Base-by-base conservation (phyloP, 805 yeast species). In the Groenewaldozyma salmanticensis region DNA sequence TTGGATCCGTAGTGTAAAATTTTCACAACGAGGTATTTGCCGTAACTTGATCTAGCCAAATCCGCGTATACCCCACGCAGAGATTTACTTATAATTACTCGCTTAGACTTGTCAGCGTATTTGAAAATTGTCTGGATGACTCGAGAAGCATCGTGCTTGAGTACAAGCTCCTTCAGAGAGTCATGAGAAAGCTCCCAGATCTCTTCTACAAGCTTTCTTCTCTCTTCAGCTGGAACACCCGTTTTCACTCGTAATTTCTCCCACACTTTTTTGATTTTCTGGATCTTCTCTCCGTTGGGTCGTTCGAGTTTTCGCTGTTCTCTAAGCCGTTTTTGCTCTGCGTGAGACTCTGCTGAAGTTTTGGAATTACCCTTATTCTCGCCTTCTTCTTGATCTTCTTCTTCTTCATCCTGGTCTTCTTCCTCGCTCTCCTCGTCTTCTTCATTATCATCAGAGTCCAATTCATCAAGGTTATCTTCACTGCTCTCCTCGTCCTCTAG, bases 141-240 rank as follows among this genome's bases (percentile, higher is more conserved):
- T 66, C 98, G 76, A 19, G 96, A 85, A 6, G 96, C 90, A 68
- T 90, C 97, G 59, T 90, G 98, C 67, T 92, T 87, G 66, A 90
- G 62, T 27, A 90, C 96, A 50, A 90, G 71, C 54, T 90, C 96
- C 47, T 75, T 74, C 42, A 87, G 72, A 39, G 79, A 77, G 54
- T 81, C 86, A 53, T 81, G 75, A 38, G 94, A 69, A 46, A 85
- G 70, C 19, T 72, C 79, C 95, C 96, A 88, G 35, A 84, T 77
- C 63, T 88, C 90, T 52, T 81, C 72, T 52, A 88, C 77, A 39
- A 87, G 67, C 61, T 81, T 80, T 48, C 79, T 81, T 60, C 96
- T 77, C 13, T 77, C 71, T 44, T 72, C 78, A 51, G 81, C 79
- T 37, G 94, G 82, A 42, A 87, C 68, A 33, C 94, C 94, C 44